These are phyloP conservation scores for Pythium aristosporum DNA, from an alignment of 352 stramenopile species.

Conservation along the genomic window DNA sequence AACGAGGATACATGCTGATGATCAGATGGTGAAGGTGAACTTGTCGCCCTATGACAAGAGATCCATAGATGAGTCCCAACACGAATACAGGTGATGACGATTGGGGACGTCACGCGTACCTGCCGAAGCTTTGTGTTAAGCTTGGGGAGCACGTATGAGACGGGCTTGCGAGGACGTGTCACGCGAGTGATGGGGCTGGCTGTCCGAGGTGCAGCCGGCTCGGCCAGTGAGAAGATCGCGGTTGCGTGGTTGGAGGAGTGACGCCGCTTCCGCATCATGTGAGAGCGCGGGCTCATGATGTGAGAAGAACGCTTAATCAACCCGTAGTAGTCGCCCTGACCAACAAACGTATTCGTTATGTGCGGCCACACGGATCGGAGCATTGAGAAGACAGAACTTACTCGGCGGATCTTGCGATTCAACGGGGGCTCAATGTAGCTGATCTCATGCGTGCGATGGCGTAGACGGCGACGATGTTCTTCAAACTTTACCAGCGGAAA, in stretches of 20 bases:
- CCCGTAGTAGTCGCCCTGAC: constrained; percentile 68
- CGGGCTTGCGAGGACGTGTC: constrained; percentile 30
- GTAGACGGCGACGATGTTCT: constrained; percentile 33
- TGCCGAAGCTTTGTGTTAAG: constrained; percentile 81
- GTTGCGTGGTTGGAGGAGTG: constrained; percentile 7
- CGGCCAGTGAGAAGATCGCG: constrained; percentile 12
- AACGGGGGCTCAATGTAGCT: constrained; percentile 64
- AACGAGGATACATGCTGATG: not conserved
- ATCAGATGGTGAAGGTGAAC: constrained; percentile 71
- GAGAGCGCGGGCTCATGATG: constrained; percentile 19
- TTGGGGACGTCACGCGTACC: constrained; percentile 33
- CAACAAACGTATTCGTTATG: not conserved
- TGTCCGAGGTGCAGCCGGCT: constrained; percentile 21
- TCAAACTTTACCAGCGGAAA: constrained; percentile 10
- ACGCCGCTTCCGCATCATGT: constrained; percentile 24
- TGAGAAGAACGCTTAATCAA: constrained; percentile 34
- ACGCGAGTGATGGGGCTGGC: constrained; percentile 20
- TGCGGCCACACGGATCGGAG: not conserved
- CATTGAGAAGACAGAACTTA: constrained; percentile 17
- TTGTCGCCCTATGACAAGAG: constrained; percentile 52
- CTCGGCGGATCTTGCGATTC: constrained; percentile 61
- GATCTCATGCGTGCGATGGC: constrained; percentile 36
- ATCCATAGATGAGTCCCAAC: not conserved
- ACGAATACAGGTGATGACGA: constrained; percentile 7
- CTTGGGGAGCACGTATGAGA: constrained; percentile 74